Base-by-base conservation (phyloP, 1,284 basidiomycete genomes). In the Fomitopsis pinicola region DNA sequence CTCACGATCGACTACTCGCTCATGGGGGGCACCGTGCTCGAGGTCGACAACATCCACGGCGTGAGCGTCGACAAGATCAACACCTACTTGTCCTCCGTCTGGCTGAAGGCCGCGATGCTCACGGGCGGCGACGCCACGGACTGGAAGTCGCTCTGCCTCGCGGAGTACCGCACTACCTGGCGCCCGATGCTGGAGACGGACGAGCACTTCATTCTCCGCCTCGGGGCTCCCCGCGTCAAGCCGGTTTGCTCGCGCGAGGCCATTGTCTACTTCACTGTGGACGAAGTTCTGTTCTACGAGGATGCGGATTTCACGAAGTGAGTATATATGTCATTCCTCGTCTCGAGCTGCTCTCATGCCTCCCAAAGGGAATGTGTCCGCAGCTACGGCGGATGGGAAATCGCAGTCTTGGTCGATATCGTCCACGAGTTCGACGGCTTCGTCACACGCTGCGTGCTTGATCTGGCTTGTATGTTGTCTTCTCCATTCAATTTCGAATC, bases 231-330 rank as follows among this genome's bases (percentile, higher is more conserved):
- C 3, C 64, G 64, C 35, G 67, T 76, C 62, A 64, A 64, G 30
- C 67, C 72, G 2, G 60, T 75, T 9, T 76, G 75, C 62, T 62
- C 69, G n/a, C 63, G 63, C 15, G 75, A 76, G 64, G 70, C 72
- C n/a, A 63, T 76, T 30, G 28, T 75, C 2, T 68, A 68, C 60
- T 71, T 75, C 65, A 63, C 65, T 46, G 61, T 75, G 35, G 67
- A 72, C 38, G 70, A 73, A 33, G 59, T 73, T 17, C 50, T 62
- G 17, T 72, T 74, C 61, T 73, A 69, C 62, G 59, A 66, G 1
- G 57, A 52, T 36, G 62, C 60, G 4, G 69, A 70, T 35, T 72
- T 73, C 57, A 55, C 62, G 9, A 40, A n/a, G 71, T 73, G 58
- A 36, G 70, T 61, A 9, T 44, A 40, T 19, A n/a, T 17, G 48